phyloP scores from a whole-genome alignment of 495 filamentous ascomycete species.

The Platismatia glauca region DNA sequence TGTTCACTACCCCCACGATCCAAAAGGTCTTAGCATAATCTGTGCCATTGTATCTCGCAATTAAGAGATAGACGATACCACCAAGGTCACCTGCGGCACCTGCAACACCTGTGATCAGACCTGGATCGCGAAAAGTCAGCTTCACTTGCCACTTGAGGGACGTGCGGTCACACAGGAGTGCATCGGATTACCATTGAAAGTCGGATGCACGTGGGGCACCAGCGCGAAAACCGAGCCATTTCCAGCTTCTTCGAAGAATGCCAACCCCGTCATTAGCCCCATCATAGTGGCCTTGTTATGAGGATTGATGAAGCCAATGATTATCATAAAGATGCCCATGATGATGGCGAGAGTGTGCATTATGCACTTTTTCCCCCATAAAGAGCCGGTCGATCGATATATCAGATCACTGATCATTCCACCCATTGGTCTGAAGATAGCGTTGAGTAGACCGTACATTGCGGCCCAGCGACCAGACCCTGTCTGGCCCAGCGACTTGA shows the following conservation, averaged over 20 bases:
- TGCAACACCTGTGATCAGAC: conserved; percentile 65
- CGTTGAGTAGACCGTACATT: conserved; percentile 83
- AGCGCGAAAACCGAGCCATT: conserved; percentile 81
- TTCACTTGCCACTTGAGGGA: not conserved
- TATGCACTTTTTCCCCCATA: conserved; percentile 71
- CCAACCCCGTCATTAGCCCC: conserved; percentile 61
- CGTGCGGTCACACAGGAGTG: not conserved
- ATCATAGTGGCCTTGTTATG: conserved; percentile 55
- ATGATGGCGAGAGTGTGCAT: conserved; percentile 52
- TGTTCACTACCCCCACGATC: conserved; percentile 66
- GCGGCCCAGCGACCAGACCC: conserved; percentile 66
- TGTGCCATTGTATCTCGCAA: conserved; percentile 65
- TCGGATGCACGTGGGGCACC: conserved; percentile 73
- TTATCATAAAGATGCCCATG: conserved; percentile 57
- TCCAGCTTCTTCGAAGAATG: conserved; percentile 71
- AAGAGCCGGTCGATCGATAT: conserved; percentile 49
- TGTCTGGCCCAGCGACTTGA: conserved; percentile 63
- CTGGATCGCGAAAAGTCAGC: conserved; percentile 30
- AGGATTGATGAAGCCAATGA: conserved; percentile 59
- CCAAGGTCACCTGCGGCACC: conserved; percentile 77
- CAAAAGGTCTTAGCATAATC: conserved; percentile 63
- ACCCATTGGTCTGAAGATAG: conserved; percentile 63
- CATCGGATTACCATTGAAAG: conserved; percentile 49
- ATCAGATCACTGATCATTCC: conserved; percentile 63
- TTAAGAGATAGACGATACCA: conserved; percentile 74